A percentile compares a stretch with the other conserved stretches of the same genome.
Conservation (phyloP, 805 yeast species). For the Teunomyces panamensis region DNA sequence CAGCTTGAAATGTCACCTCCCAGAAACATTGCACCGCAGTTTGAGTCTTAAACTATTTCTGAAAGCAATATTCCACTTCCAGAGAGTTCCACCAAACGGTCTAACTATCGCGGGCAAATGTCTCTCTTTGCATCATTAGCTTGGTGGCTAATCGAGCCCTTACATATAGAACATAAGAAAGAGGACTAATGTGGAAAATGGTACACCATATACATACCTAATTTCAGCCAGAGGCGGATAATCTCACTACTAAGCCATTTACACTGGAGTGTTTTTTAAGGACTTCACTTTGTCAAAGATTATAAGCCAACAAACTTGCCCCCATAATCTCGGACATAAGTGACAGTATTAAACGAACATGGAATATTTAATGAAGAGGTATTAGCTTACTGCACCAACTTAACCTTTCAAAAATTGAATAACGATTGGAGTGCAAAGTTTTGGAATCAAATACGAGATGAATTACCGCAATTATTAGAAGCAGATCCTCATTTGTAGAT, state of each 20-base stretch:
- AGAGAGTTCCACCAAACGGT: slow-evolving; percentile 17
- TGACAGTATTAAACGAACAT: slow-evolving; percentile 11
- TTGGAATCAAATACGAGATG: slow-evolving; percentile 37
- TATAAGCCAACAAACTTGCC: slow-evolving; percentile 40
- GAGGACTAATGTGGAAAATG: slow-evolving; percentile 50
- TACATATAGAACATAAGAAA: slow-evolving; percentile 56
- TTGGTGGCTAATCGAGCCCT: slow-evolving; percentile 64
- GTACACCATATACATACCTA: slow-evolving; percentile 50
- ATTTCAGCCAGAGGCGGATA: slow-evolving; percentile 51
- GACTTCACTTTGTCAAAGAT: slow-evolving; percentile 44
- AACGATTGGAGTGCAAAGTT: slow-evolving; percentile 14
- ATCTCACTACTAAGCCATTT: slow-evolving; percentile 46
- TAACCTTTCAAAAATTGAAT: slow-evolving; percentile 16
- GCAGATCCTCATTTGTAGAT: slow-evolving; percentile 2
- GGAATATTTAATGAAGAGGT: slow-evolving; percentile 7
- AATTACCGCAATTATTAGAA: slow-evolving; percentile 15
- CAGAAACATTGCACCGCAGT: background rate
- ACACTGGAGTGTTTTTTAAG: slow-evolving; percentile 67
- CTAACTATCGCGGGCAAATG: slow-evolving; percentile 40
- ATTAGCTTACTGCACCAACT: slow-evolving; percentile 10
- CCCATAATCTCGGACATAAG: slow-evolving; percentile 13
- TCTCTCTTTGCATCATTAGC: slow-evolving; percentile 22
- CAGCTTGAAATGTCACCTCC: slow-evolving; percentile 6
- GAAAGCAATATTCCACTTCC: background rate
- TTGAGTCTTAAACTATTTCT: background rate